phyloP scores from a whole-genome alignment of 208 protist species.

The Novymonas esmeraldas region DNA sequence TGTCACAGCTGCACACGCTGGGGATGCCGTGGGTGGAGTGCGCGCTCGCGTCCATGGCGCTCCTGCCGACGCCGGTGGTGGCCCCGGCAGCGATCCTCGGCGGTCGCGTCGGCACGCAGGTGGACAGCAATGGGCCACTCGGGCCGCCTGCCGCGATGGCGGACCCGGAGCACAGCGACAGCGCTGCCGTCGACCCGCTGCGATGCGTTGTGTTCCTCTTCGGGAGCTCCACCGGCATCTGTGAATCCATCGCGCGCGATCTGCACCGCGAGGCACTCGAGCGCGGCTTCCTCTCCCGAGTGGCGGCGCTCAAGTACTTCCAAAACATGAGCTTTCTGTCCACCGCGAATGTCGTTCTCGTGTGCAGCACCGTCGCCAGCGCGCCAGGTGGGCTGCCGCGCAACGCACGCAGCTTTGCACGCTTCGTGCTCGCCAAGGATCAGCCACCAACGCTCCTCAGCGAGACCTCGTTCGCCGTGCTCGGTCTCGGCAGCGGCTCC shows the following conservation, averaged over 20 bases:
- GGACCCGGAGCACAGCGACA: too few relatives aligned
- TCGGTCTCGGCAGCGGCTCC: constrained; percentile 55
- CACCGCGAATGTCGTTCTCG: constrained; percentile 38
- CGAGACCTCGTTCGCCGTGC: constrained; percentile 45
- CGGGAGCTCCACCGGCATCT: constrained; percentile 50
- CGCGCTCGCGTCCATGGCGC: constrained; percentile 39
- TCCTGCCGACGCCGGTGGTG: constrained; percentile 5
- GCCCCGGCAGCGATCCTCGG: not conserved
- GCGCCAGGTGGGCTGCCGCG: constrained; percentile 53
- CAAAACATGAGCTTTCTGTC: constrained; percentile 58
- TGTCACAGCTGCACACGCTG: constrained; percentile 54
- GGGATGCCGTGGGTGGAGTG: constrained; percentile 52
- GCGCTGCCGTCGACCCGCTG: constrained; percentile 2
- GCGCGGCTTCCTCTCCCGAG: constrained; percentile 37
- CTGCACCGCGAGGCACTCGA: constrained; percentile 48
- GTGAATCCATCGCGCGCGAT: constrained; percentile 63
- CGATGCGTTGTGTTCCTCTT: constrained; percentile 58
- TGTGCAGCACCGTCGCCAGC: constrained; percentile 62
- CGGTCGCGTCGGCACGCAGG: too few relatives aligned
- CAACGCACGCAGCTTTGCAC: constrained; percentile 49
- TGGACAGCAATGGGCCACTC: too few relatives aligned
- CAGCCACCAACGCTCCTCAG: constrained; percentile 37
- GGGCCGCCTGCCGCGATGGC: too few relatives aligned
- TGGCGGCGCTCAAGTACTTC: constrained; percentile 50
- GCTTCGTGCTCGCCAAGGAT: constrained; percentile 41